These are phyloP conservation scores for Monilinia laxa DNA, from an alignment of 2,329 filamentous ascomycete species.

Conservation along the genomic window DNA sequence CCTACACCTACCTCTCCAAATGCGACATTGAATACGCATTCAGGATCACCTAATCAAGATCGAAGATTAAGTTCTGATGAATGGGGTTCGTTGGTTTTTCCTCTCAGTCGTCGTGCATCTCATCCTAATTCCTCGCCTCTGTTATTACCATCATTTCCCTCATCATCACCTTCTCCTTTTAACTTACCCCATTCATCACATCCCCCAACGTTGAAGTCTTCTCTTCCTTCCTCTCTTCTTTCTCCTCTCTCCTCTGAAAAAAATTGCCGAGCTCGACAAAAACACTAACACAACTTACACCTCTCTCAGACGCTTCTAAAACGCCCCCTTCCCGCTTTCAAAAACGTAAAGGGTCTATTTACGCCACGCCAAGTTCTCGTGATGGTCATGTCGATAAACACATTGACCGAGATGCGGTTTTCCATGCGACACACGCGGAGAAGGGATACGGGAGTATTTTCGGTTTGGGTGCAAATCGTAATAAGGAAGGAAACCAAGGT, in stretches of 20 bases:
- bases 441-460: constrained; percentile 38
- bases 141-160: constrained; percentile 9
- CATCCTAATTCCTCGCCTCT: constrained; percentile 11
- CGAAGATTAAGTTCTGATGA: constrained; percentile 24
- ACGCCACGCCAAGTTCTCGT: constrained; percentile 62
- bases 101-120: not conserved
- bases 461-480: not conserved
- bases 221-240: not conserved
- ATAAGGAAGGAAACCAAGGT: constrained; percentile 6
- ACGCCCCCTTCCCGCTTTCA: constrained; percentile 53
- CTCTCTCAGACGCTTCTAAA: constrained; percentile 19
- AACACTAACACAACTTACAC: constrained; percentile 3
- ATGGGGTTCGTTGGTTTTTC: constrained; percentile 22
- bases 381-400: constrained; percentile 64
- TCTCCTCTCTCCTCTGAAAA: not conserved
- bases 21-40: not conserved
- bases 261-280: not conserved
- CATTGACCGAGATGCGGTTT: constrained; percentile 52
- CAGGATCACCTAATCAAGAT: constrained; percentile 10
- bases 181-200: constrained; percentile 13
- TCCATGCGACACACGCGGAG: constrained; percentile 59
- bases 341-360: constrained; percentile 68
- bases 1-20: constrained; percentile 3
- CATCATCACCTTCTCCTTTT: constrained; percentile 16
- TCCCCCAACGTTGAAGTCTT: not conserved